Base-by-base conservation (phyloP, 768 basidiomycete genomes). In the Rhizopogon sp. region DNA sequence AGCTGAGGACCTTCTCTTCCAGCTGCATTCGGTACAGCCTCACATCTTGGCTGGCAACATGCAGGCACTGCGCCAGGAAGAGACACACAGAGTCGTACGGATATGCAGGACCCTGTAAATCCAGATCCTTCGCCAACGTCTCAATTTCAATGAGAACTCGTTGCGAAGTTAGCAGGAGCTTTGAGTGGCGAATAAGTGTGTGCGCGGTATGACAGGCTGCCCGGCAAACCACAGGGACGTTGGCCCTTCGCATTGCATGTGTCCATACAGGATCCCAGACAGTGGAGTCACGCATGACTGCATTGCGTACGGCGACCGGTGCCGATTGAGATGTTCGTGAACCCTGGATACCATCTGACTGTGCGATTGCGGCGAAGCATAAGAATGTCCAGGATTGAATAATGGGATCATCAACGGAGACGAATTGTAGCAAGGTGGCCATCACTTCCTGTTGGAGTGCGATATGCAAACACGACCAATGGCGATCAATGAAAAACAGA, bases 81-180 rank as follows among this genome's bases (percentile, higher is more conserved):
- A 76, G 74, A 74, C 95, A 97, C 39, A 96, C 92, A 1, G 95
- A 85, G 64, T 99, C 97, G 62, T 80, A 89, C 0, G 94, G 93
- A 62, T 82, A 86, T 13, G 83, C 73, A 2, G 95, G 94, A 0
- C 94, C 95, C 70, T 98, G 96, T 14, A 97, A 80, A 59, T 92
- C 88, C 55, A 99, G 75, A 58, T 96, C 91, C 58, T 86, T 87
- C 1, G 84, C 80, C 45, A 98, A 74, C 0, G 77, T 75, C 65
- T 93, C 93, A 46, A 98, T 84, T 65, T 95, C 93, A 2, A 71
- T 63, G 13, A 90, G 74, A 43, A 88, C 72, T 13, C 79, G 79
- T 39, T 84, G 81, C 13, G 81, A 70, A 3, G 81, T 75, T 22
- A 90, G 72, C 52, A 80, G 62, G 50, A 62, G 59, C 56, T 68